Conservation (phyloP, 352 stramenopile genomes). For the Phytophthora europaea region DNA sequence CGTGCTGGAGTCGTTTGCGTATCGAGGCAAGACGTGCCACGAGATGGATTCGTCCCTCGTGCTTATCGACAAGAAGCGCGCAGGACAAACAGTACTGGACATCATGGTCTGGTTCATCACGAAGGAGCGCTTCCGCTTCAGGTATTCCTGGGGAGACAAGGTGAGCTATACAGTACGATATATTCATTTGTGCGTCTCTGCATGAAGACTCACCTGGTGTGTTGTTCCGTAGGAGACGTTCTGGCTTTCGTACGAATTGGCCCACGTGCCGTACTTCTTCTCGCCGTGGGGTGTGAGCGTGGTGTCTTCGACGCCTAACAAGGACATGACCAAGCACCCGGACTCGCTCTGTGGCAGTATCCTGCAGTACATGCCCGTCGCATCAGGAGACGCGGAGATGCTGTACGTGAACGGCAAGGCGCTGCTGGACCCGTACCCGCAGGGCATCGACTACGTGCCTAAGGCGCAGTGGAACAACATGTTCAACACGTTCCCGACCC, state of each 20-base stretch:
- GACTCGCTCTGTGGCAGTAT: slow-evolving; percentile 57
- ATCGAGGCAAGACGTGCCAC: slow-evolving; percentile 55
- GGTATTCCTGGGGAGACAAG: slow-evolving; percentile 43
- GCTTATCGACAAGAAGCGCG: slow-evolving; percentile 35
- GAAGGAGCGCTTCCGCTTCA: slow-evolving; percentile 38
- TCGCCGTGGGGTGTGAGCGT: slow-evolving; percentile 52
- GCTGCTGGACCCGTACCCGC: slow-evolving; percentile 32
- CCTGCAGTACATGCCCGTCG: slow-evolving; percentile 27
- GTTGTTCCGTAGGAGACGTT: slow-evolving; percentile 16
- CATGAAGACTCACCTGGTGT: not conserved
- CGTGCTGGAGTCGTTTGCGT: slow-evolving; percentile 55
- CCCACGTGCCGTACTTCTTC: slow-evolving; percentile 48
- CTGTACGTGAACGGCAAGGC: slow-evolving; percentile 39
- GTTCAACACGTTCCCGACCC: slow-evolving; percentile 55
- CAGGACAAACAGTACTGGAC: slow-evolving; percentile 38
- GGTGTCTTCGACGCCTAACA: slow-evolving; percentile 44
- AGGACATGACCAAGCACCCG: slow-evolving; percentile 47
- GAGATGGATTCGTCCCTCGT: slow-evolving; percentile 74
- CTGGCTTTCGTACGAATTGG: slow-evolving; percentile 49
- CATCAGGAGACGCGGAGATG: slow-evolving; percentile 23
- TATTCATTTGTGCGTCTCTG: not conserved
- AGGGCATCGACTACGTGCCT: slow-evolving; percentile 40
- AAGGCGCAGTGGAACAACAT: slow-evolving; percentile 45
- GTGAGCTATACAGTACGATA: not conserved
- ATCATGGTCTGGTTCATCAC: slow-evolving; percentile 49